A percentile compares a stretch with the other conserved stretches of the same genome.
These are phyloP conservation scores for Aquilaria agallochum DNA, from an alignment of 441 rosid genomes.

Conservation along the genomic window DNA sequence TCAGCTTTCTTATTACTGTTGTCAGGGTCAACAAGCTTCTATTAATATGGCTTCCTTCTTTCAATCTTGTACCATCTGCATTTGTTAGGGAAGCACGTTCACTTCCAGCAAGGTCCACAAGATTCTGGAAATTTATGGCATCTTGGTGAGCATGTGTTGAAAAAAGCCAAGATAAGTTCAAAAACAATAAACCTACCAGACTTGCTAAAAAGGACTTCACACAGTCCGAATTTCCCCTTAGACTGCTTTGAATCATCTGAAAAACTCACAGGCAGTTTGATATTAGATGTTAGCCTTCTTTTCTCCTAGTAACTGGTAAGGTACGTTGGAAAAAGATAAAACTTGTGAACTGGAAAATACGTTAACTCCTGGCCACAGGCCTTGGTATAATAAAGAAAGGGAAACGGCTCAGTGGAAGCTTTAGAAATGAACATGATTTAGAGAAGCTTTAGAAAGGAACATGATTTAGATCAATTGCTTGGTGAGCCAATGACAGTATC, in stretches of 20 bases:
- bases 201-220: slow-evolving; percentile 81
- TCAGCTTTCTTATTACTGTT: slow-evolving; percentile 89
- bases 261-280: slow-evolving; percentile 22
- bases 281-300: slow-evolving; percentile 4
- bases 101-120: slow-evolving; percentile 98
- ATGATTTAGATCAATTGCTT: too few relatives aligned
- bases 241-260: slow-evolving; percentile 82
- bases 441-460: too few relatives aligned
- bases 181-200: slow-evolving; percentile 50
- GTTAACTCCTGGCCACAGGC: background rate
- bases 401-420: too few relatives aligned
- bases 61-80: slow-evolving; percentile 71
- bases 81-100: slow-evolving; percentile 87
- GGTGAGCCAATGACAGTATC: too few relatives aligned
- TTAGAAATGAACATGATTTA: too few relatives aligned
- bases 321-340: slow-evolving; percentile 3
- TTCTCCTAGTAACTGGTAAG: background rate
- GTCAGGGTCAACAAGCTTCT: slow-evolving; percentile 90
- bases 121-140: slow-evolving; percentile 52
- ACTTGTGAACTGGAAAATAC: background rate
- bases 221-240: slow-evolving; percentile 65
- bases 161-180: slow-evolving; percentile 9
- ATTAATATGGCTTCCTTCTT: slow-evolving; percentile 93
- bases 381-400: background rate
- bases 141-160: slow-evolving; percentile 16